Evolutionary conservation across 129 eudicot species (phyloP).

Genomic region (carrot (Daucus carota)): DNA sequence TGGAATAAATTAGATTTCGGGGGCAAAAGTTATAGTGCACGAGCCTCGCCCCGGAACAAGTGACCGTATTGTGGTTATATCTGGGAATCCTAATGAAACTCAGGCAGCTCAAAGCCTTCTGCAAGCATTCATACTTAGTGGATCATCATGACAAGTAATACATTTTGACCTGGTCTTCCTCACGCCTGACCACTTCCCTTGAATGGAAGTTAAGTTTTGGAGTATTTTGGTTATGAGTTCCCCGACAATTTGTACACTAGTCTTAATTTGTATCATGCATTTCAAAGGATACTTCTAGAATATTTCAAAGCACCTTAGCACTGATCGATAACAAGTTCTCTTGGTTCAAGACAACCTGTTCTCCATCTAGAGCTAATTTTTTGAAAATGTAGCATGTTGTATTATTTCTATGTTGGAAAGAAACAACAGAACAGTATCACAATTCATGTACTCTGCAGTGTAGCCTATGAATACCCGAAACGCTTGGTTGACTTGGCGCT

Average conservation of each 20-base stretch:
- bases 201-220: not conserved
- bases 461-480: not conserved
- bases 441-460: not conserved
- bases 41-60: conserved; percentile 44
- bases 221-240: not conserved
- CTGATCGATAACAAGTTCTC: not conserved
- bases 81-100: conserved; percentile 68
- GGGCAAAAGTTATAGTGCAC: conserved; percentile 57
- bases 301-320: not conserved
- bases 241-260: conserved; percentile 6
- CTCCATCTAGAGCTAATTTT: not conserved
- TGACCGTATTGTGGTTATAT: conserved; percentile 43
- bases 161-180: conserved; percentile 5
- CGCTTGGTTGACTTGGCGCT: not conserved
- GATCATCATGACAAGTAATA: conserved; percentile 34
- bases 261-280: not conserved
- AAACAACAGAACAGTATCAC: not conserved
- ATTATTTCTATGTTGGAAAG: not conserved
- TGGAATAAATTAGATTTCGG: conserved; percentile 55
- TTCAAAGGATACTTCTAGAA: not conserved
- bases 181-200: not conserved
- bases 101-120: conserved; percentile 83
- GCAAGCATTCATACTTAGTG: conserved; percentile 69
- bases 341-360: not conserved
- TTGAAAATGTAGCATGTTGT: not conserved